Conservation (phyloP, 2,329 filamentous ascomycete genomes). For the Diplodia seriata region DNA sequence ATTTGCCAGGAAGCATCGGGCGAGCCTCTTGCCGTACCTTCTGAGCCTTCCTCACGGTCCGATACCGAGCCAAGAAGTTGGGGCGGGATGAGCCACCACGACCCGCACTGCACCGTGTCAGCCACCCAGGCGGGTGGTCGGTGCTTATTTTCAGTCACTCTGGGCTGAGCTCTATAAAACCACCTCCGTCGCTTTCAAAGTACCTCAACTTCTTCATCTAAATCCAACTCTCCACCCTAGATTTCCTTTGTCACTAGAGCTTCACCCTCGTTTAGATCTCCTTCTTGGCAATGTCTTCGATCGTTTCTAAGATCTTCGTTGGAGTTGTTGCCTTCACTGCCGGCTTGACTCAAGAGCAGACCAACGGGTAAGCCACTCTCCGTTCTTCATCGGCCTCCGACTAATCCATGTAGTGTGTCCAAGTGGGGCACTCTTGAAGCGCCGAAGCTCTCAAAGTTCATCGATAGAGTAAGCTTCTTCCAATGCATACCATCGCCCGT, state of each 20-base stretch:
- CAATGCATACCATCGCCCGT: neutral
- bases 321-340: constrained; percentile 4
- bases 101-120: neutral
- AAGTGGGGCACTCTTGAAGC: neutral
- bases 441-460: neutral
- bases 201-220: neutral
- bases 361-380: neutral
- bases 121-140: neutral
- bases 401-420: neutral
- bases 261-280: neutral
- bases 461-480: neutral
- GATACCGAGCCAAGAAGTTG: neutral
- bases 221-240: neutral
- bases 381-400: neutral
- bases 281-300: neutral
- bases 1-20: neutral
- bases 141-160: neutral
- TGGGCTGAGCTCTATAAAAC: neutral
- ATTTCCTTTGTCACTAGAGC: neutral
- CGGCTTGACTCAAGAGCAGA: neutral
- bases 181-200: neutral
- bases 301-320: constrained; percentile 6
- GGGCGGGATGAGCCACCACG: constrained; percentile 1
- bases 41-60: neutral
- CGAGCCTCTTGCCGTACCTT: neutral